These are phyloP conservation scores for Pisolithus thermaeus DNA, from an alignment of 1,284 basidiomycete genomes.

Conservation along the genomic window DNA sequence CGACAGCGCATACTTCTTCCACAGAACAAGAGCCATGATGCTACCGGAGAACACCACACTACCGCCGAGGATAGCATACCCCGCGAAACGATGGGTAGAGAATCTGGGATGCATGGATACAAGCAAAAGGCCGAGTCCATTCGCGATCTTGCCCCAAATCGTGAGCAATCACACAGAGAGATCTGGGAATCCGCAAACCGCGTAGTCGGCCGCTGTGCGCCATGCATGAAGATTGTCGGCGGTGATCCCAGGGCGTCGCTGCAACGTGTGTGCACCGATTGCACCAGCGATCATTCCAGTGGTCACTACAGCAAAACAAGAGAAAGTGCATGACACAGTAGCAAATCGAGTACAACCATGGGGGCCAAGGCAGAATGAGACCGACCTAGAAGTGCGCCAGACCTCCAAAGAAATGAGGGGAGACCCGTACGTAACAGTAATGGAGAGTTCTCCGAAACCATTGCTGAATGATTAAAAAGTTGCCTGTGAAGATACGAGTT, in stretches of 20 bases:
- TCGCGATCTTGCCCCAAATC: conserved; percentile 51
- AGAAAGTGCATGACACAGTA: background rate
- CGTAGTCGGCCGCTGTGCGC: conserved; percentile 58
- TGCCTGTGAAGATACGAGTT: background rate
- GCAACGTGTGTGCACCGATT: conserved; percentile 65
- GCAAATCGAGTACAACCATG: background rate
- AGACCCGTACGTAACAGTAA: conserved; percentile 19
- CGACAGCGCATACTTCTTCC: conserved; percentile 38
- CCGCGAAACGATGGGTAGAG: conserved; percentile 59
- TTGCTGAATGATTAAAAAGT: background rate
- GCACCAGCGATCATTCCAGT: conserved; percentile 61
- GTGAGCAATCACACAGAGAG: conserved; percentile 11
- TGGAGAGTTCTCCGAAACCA: conserved; percentile 15
- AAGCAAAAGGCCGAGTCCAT: conserved; percentile 69
- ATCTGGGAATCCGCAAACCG: conserved; percentile 37
- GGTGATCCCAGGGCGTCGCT: conserved; percentile 42
- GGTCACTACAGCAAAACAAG: conserved; percentile 35
- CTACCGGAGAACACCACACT: conserved; percentile 65
- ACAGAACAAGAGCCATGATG: conserved; percentile 61
- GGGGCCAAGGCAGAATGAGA: background rate
- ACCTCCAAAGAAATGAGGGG: conserved; percentile 35
- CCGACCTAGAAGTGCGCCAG: conserved; percentile 28
- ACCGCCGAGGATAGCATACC: conserved; percentile 62
- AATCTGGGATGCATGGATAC: conserved; percentile 71
- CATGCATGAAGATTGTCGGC: conserved; percentile 53